Percentiles rank a stretch among this genome's conserved stretches.
phyloP scores from a whole-genome alignment of 2,329 filamentous ascomycete species.

The Uncinocarpus reesii region DNA sequence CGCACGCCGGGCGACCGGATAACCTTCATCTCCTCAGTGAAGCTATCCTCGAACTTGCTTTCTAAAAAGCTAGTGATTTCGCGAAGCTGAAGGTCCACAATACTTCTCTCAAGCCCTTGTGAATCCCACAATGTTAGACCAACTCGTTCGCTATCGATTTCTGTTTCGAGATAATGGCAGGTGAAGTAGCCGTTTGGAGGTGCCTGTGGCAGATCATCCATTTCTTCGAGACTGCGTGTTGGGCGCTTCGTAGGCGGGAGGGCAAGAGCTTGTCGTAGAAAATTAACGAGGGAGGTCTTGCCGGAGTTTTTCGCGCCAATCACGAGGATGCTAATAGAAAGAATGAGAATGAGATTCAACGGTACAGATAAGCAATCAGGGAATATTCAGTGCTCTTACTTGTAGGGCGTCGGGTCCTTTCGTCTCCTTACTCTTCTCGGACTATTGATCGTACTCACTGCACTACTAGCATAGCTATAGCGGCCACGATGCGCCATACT shows the following conservation, averaged over 20 bases:
- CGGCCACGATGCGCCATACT: conserved; percentile 96
- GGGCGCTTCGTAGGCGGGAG: conserved; percentile 68
- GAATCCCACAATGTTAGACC: conserved; percentile 96
- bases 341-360: neutral
- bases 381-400: conserved; percentile 63
- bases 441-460: conserved; percentile 83
- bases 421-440: conserved; percentile 82
- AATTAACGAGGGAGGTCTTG: conserved; percentile 95
- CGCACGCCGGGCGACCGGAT: conserved; percentile 82
- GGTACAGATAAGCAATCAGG: neutral
- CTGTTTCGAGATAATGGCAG: conserved; percentile 83
- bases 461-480: conserved; percentile 91
- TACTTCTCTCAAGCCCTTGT: conserved; percentile 83
- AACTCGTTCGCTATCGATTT: conserved; percentile 83
- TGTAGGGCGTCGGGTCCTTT: conserved; percentile 96
- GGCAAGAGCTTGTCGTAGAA: conserved; percentile 76
- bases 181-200: conserved; percentile 59
- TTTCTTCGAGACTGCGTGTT: conserved; percentile 47
- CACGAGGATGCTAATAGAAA: conserved; percentile 63
- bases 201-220: conserved; percentile 43
- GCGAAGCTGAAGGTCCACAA: conserved; percentile 86
- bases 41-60: conserved; percentile 97
- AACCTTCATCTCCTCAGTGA: conserved; percentile 95
- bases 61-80: conserved; percentile 89
- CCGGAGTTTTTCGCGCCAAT: conserved; percentile 78